Evolutionary conservation across 495 filamentous ascomycete species (phyloP).

Genomic region (Arthonia radiata): DNA sequence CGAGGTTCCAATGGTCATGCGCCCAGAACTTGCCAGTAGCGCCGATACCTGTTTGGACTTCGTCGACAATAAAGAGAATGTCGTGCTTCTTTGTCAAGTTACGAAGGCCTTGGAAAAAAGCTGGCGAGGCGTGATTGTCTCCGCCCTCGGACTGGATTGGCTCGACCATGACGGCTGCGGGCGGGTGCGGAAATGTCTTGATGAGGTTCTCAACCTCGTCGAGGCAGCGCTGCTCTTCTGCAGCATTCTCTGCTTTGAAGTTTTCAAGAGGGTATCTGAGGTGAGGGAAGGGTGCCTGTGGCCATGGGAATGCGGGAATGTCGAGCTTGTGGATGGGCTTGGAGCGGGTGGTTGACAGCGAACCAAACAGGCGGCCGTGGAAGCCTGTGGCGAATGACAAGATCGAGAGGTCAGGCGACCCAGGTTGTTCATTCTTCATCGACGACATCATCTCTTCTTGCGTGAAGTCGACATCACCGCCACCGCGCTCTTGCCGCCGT

Average conservation of each 20-base stretch:
- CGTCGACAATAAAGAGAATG: conserved; percentile 87
- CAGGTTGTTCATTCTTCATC: conserved; percentile 72
- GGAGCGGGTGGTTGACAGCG: conserved; percentile 74
- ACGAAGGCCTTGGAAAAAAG: conserved; percentile 77
- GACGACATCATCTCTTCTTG: conserved; percentile 48
- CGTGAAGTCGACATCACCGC: conserved; percentile 57
- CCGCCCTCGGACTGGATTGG: conserved; percentile 96
- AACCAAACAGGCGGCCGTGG: conserved; percentile 88
- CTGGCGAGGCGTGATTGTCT: conserved; percentile 89
- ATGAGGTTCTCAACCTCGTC: conserved; percentile 75
- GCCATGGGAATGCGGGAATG: conserved; percentile 97
- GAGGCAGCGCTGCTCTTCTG: conserved; percentile 65
- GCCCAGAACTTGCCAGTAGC: conserved; percentile 97
- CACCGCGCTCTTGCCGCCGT: conserved; percentile 70
- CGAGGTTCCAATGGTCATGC: conserved; percentile 87
- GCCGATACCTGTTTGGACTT: conserved; percentile 93
- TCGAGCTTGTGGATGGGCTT: conserved; percentile 98
- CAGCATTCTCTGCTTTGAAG: conserved; percentile 55
- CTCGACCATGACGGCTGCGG: conserved; percentile 74
- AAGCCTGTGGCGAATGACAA: conserved; percentile 83
- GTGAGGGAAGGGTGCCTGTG: conserved; percentile 72
- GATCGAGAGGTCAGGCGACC: conserved; percentile 67
- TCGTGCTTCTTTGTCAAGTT: conserved; percentile 64
- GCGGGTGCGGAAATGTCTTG: conserved; percentile 61
- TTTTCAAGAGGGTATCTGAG: conserved; percentile 82